phyloP scores from a whole-genome alignment of 2,329 filamentous ascomycete species.

The Malbranchea zuffiana region DNA sequence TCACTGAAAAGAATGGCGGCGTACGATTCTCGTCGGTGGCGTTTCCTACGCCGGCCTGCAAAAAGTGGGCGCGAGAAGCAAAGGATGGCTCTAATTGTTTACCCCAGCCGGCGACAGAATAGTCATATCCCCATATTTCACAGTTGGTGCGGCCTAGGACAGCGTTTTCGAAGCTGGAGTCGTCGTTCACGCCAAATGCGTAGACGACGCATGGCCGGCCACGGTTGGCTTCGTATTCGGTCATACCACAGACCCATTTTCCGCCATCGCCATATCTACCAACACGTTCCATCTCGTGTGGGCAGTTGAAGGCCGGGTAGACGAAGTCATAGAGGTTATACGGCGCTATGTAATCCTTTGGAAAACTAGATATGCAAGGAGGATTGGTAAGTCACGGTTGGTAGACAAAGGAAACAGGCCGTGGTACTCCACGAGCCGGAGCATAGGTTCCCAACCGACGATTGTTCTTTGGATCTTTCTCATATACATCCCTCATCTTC shows the following conservation, averaged over 20 bases:
- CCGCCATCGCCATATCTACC: conserved; percentile 34
- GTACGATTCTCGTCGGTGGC: conserved; percentile 10
- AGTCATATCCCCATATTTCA: conserved; percentile 34
- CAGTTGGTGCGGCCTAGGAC: conserved; percentile 31
- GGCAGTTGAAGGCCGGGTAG: conserved; percentile 32
- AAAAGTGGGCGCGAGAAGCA: conserved; percentile 17
- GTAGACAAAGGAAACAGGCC: no score
- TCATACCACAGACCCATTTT: conserved; percentile 37
- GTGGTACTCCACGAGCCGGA: no score
- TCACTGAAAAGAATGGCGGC: conserved; percentile 13
- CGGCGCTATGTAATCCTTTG: conserved; percentile 7
- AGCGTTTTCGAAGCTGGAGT: conserved; percentile 29
- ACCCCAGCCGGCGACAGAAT: conserved; percentile 26
- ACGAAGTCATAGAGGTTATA: conserved; percentile 31
- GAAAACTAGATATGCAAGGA: conserved; percentile 5
- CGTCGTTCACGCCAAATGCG: conserved; percentile 30
- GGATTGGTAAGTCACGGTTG: no score
- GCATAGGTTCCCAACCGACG: conserved; percentile 3
- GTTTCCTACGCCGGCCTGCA: conserved; percentile 3
- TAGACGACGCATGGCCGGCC: conserved; percentile 27
- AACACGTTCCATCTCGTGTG: conserved; percentile 32
- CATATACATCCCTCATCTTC: conserved; percentile 3
- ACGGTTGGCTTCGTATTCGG: conserved; percentile 23
- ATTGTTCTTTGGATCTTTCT: neutral
- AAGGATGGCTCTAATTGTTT: conserved; percentile 17